These are phyloP conservation scores for Marchantia polymorpha DNA, from an alignment of 225 moss, liverwort and hornwort genomes.

Conservation along the genomic window DNA sequence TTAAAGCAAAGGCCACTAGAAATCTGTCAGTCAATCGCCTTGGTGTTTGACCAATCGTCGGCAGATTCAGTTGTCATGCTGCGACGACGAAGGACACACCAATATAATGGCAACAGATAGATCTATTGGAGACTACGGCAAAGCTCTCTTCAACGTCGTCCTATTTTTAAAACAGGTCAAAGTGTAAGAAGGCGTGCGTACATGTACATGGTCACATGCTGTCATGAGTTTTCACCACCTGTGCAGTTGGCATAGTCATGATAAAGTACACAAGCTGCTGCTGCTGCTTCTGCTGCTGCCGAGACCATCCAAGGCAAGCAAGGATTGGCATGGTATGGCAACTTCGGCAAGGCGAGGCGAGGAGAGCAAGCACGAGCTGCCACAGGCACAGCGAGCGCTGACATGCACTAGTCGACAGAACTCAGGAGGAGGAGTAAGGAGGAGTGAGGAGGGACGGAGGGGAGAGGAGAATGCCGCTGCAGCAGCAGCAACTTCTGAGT, in stretches of 20 bases:
- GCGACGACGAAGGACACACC: not conserved
- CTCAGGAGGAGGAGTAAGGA: not conserved
- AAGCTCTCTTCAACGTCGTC: not conserved
- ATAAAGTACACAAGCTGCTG: not conserved
- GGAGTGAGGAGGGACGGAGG: not conserved
- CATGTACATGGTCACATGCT: slow-evolving; percentile 7
- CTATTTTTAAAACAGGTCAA: not conserved
- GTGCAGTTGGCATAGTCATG: slow-evolving; percentile 8
- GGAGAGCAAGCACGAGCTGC: not conserved
- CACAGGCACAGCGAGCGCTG: not conserved
- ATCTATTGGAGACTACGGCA: not conserved
- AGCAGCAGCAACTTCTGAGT: not conserved
- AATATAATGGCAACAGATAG: slow-evolving; percentile 1
- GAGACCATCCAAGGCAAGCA: not conserved
- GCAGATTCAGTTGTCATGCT: slow-evolving; percentile 1
- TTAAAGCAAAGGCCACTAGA: not conserved
- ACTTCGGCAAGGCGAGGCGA: not conserved
- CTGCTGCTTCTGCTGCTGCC: not conserved
- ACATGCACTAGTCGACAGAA: not conserved
- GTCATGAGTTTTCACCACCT: slow-evolving; percentile 3
- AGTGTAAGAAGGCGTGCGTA: not conserved
- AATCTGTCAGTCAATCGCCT: not conserved
- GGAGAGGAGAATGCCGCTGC: not conserved
- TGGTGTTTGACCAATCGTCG: slow-evolving; percentile 1
- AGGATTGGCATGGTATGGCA: not conserved